Percentiles rank a stretch among this genome's conserved stretches.
Evolutionary conservation across 1,139 yeast genomes (phyloP).

Genomic region (Sugiyamaella xylanicola): DNA sequence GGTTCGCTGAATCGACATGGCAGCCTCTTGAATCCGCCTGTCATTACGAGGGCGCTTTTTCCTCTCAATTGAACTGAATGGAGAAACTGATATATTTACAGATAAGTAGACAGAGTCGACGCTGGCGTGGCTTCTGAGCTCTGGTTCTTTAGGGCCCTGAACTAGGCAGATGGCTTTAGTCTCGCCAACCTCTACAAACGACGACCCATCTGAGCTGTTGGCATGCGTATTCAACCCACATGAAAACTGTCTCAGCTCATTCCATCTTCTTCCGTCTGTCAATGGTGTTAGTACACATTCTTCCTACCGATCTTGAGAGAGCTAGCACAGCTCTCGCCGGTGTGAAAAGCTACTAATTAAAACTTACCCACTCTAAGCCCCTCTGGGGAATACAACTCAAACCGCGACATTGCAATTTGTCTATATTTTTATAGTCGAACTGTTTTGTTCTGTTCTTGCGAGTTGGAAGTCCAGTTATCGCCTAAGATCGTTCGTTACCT

Average conservation of each 20-base stretch:
- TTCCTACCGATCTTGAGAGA: neutral
- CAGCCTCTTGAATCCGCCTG: slow-evolving; percentile 69
- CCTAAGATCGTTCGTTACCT: no score
- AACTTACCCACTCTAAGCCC: slow-evolving; percentile 23
- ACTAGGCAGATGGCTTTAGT: slow-evolving; percentile 86
- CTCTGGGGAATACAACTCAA: slow-evolving; percentile 22
- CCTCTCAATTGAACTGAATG: slow-evolving; percentile 78
- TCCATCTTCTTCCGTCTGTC: slow-evolving; percentile 89
- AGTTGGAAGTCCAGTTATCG: no score
- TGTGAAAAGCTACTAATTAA: neutral
- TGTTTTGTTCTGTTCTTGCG: no score
- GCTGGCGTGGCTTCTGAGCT: slow-evolving; percentile 48
- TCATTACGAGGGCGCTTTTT: slow-evolving; percentile 54
- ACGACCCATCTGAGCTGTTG: slow-evolving; percentile 85
- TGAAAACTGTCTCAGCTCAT: slow-evolving; percentile 79
- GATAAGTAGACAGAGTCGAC: slow-evolving; percentile 56
- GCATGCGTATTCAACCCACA: slow-evolving; percentile 88
- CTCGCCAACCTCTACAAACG: slow-evolving; percentile 90
- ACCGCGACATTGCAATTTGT: slow-evolving; percentile 15
- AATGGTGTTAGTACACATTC: slow-evolving; percentile 6
- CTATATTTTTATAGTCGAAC: no score
- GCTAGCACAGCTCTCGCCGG: neutral
- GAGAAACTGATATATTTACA: slow-evolving; percentile 70
- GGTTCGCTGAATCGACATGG: slow-evolving; percentile 72
- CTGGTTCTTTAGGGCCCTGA: slow-evolving; percentile 88